Percentiles rank a stretch among this genome's conserved stretches.
phyloP scores from a whole-genome alignment of 2,329 filamentous ascomycete species.

The Dactylellina drechsleri region DNA sequence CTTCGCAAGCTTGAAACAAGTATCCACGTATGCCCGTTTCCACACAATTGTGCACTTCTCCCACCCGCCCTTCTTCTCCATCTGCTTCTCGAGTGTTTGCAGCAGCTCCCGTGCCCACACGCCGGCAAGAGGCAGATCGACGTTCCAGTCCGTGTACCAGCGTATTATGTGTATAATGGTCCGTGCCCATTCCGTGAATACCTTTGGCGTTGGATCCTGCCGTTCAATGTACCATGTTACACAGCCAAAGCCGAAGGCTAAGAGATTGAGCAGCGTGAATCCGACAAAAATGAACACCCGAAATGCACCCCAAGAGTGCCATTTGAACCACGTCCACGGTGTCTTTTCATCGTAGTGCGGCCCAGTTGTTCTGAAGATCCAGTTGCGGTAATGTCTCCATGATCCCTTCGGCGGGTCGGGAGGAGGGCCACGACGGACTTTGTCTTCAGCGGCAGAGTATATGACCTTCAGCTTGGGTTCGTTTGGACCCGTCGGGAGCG shows the following conservation, averaged over 20 bases:
- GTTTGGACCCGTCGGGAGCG: constrained; percentile 31
- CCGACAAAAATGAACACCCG: constrained; percentile 42
- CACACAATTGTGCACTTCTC: constrained; percentile 38
- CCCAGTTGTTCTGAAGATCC: constrained; percentile 38
- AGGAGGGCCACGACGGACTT: constrained; percentile 32
- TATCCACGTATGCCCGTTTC: constrained; percentile 33
- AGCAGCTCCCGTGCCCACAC: constrained; percentile 21
- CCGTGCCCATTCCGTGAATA: constrained; percentile 37
- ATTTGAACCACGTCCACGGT: constrained; percentile 45
- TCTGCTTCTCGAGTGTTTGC: constrained; percentile 38
- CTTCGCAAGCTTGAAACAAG: constrained; percentile 32
- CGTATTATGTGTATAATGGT: constrained; percentile 34
- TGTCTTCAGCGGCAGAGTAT: constrained; percentile 37
- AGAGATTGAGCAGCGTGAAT: constrained; percentile 38
- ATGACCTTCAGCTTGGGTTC: constrained; percentile 42
- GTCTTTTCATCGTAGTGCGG: constrained; percentile 41
- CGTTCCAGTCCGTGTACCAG: constrained; percentile 28
- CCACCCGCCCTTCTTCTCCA: constrained; percentile 47
- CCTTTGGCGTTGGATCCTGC: constrained; percentile 33
- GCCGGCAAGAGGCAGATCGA: constrained; percentile 28
- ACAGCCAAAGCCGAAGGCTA: constrained; percentile 34
- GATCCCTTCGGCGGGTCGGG: constrained; percentile 40
- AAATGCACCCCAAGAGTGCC: constrained; percentile 29
- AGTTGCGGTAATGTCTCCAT: constrained; percentile 41
- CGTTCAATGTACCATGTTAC: constrained; percentile 34